Base-by-base conservation (phyloP, 306 rosid species). In the Sesbania bispinosa region DNA sequence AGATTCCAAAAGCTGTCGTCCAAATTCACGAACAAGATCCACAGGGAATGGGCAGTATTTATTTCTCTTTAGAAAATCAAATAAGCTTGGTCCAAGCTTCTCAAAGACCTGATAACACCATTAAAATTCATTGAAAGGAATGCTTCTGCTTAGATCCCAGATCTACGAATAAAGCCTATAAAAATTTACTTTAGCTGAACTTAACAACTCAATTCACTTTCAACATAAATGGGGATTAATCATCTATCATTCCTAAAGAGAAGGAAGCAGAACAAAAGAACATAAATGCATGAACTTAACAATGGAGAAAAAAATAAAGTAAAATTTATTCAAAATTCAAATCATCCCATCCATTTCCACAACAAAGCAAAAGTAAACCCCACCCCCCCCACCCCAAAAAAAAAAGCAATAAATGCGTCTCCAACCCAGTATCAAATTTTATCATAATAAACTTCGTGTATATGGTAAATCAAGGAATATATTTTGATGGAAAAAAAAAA, bases 61-160 rank as follows among this genome's bases (percentile, higher is more conserved):
- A 90, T 88, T 93, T 90, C 98, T 87, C 98, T 88, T 93, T 88
- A 90, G 91, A 90, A 93, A 93, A 87, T 93, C 98, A 93, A 90
- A 93, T 87, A 90, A 93, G 72, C 98, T 93, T 86, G 98, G 97
- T 82, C 97, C 98, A 90, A 93, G 98, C 97, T 85, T 93, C 93
- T 93, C 98, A 93, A 88, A 93, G 74, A 93, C 97, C 97, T 93
- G 98, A 90, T 82, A 85, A 90, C 80, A 90, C 85, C 93, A 93
- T 90, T 87, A 74, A 88, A 85, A 93, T 81, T 84, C 85, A 86
- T 88, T 48, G 84, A 88, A 84, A 89, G 84, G 85, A 84, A 85
- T 77, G 87, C 62, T 74, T 84, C 80, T 57, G 88, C 91, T 90
- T 76, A 93, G 88, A 80, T 83, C 71, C 82, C 80, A 77, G 38